Conservation (phyloP, 192 early-diverging fungal genomes). For the Coemansia sp. region DNA sequence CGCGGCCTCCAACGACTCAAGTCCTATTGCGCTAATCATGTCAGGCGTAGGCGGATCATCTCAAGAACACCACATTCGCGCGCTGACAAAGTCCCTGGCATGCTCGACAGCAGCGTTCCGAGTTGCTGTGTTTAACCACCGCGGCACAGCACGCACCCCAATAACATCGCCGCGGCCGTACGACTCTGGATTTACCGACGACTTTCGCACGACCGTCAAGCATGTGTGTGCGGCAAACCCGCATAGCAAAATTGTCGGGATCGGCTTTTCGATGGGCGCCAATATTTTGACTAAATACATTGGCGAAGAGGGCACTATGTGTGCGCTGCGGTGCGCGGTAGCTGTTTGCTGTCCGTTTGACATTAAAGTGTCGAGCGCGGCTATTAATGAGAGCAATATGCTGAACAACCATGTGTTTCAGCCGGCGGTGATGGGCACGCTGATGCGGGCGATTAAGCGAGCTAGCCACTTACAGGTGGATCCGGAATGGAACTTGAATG, state of each 20-base stretch:
- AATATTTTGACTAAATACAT: slow-evolving; percentile 89
- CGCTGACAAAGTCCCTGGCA: slow-evolving; percentile 63
- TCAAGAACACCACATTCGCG: slow-evolving; percentile 84
- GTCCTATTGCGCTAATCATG: slow-evolving; percentile 70
- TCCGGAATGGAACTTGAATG: slow-evolving; percentile 40
- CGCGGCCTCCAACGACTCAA: slow-evolving; percentile 26
- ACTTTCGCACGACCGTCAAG: slow-evolving; percentile 44
- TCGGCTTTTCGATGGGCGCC: slow-evolving; percentile 90
- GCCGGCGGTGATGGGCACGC: slow-evolving; percentile 53
- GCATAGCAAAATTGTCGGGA: slow-evolving; percentile 62
- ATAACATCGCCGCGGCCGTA: slow-evolving; percentile 77
- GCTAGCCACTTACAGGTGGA: slow-evolving; percentile 46
- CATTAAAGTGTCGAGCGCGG: slow-evolving; percentile 53
- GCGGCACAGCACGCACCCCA: slow-evolving; percentile 81
- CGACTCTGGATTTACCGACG: slow-evolving; percentile 75
- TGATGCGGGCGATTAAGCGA: slow-evolving; percentile 52
- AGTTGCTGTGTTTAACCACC: slow-evolving; percentile 79
- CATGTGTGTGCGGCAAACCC: slow-evolving; percentile 50
- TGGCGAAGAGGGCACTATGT: slow-evolving; percentile 71
- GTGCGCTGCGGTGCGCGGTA: slow-evolving; percentile 68
- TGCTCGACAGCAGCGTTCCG: slow-evolving; percentile 53
- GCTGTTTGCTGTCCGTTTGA: slow-evolving; percentile 87
- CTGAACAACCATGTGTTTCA: slow-evolving; percentile 62
- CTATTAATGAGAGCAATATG: slow-evolving; percentile 55
- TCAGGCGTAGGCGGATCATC: slow-evolving; percentile 92